Conservation (phyloP, 208 protist genomes). For the Leishmania turanica region DNA sequence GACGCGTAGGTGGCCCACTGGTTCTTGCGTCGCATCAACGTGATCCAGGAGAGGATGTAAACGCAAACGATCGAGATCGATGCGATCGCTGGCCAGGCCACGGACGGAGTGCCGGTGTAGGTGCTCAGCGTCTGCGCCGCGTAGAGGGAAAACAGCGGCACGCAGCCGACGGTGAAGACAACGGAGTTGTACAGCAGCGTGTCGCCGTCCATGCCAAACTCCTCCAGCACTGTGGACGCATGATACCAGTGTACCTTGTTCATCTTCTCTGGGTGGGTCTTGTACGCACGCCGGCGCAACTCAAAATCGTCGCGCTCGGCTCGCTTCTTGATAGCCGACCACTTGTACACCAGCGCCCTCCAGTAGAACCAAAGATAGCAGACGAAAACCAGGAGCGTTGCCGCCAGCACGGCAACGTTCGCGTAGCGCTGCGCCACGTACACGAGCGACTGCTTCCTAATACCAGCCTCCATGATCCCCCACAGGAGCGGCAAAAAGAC, state of each 20-base stretch:
- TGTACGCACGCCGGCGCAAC: slow-evolving; percentile 61
- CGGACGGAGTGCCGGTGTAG: slow-evolving; percentile 45
- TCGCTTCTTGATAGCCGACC: slow-evolving; percentile 40
- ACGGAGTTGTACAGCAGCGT: slow-evolving; percentile 74
- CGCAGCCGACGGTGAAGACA: slow-evolving; percentile 77
- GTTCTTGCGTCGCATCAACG: slow-evolving; percentile 58
- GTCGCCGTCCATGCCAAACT: slow-evolving; percentile 82
- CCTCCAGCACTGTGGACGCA: slow-evolving; percentile 73
- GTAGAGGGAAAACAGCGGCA: slow-evolving; percentile 79
- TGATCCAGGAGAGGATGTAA: slow-evolving; percentile 76
- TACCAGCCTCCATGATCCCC: slow-evolving; percentile 60
- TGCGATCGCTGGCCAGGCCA: slow-evolving; percentile 65
- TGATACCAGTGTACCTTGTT: slow-evolving; percentile 88
- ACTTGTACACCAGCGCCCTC: slow-evolving; percentile 65
- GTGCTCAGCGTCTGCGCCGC: slow-evolving; percentile 61
- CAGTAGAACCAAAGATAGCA: slow-evolving; percentile 90
- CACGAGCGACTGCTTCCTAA: slow-evolving; percentile 61
- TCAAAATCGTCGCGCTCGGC: slow-evolving; percentile 67
- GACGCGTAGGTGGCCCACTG: slow-evolving; percentile 74
- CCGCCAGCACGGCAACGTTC: slow-evolving; percentile 63
- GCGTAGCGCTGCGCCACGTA: slow-evolving; percentile 75
- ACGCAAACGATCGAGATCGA: slow-evolving; percentile 62
- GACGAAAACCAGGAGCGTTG: slow-evolving; percentile 52
- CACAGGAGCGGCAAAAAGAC: slow-evolving; percentile 78
- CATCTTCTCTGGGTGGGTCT: slow-evolving; percentile 42